A percentile compares a stretch with the other conserved stretches of the same genome.
Conservation (phyloP, 2,329 filamentous ascomycete species). For the Pseudocercospora macadamiae region DNA sequence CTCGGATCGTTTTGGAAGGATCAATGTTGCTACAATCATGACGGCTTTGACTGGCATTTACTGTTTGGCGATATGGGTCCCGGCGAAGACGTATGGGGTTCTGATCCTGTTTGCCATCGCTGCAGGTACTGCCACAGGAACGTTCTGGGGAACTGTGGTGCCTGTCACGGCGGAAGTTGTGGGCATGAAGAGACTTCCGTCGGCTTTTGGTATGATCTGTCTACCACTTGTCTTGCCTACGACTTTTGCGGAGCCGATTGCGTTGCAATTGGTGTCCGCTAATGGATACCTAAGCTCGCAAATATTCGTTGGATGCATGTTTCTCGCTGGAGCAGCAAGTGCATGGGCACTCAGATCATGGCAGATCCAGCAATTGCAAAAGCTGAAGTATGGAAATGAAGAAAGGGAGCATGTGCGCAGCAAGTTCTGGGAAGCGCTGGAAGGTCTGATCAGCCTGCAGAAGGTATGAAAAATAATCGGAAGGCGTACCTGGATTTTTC, state of each 20-base stretch:
- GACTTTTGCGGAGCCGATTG: constrained; percentile 34
- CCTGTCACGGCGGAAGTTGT: constrained; percentile 35
- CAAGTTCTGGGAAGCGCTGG: neutral
- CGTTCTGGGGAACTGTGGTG: constrained; percentile 32
- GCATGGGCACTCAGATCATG: constrained; percentile 59
- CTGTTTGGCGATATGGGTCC: constrained; percentile 31
- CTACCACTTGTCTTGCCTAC: constrained; percentile 31
- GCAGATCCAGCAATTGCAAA: constrained; percentile 58
- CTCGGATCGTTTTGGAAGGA: constrained; percentile 29
- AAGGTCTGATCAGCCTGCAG: neutral
- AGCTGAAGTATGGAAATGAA: constrained; percentile 8
- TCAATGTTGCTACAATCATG: constrained; percentile 31
- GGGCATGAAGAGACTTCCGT: constrained; percentile 30
- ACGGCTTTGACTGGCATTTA: constrained; percentile 31
- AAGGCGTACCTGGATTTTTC: neutral
- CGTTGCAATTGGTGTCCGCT: constrained; percentile 28
- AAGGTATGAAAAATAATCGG: neutral
- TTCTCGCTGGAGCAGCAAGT: constrained; percentile 55
- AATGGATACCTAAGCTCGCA: constrained; percentile 57
- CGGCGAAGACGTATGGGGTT: constrained; percentile 26
- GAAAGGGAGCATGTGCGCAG: constrained; percentile 6
- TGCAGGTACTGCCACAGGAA: constrained; percentile 27
- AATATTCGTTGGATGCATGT: constrained; percentile 62
- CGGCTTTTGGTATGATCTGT: constrained; percentile 33
- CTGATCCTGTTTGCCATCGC: constrained; percentile 30